These are phyloP conservation scores for Kodamaea kaohsiungensis DNA, from an alignment of 805 yeast genomes.

Conservation along the genomic window DNA sequence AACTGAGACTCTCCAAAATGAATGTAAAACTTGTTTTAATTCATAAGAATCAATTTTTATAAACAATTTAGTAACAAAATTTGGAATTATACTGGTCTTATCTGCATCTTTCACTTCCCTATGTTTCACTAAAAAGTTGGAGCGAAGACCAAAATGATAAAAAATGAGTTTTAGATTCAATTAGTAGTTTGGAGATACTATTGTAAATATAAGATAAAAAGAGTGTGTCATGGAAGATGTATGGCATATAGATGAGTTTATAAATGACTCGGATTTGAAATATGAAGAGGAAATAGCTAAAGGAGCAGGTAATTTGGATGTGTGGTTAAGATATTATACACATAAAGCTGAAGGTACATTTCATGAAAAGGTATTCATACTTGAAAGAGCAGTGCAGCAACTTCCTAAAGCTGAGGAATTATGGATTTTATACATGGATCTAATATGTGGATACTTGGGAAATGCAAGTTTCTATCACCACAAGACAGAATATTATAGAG, in stretches of 20 bases:
- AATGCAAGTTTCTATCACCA: conserved; percentile 28
- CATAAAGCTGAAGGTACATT: conserved; percentile 17
- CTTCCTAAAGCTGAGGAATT: conserved; percentile 50
- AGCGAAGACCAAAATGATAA: not conserved
- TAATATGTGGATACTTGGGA: conserved; percentile 34
- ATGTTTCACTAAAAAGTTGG: too few relatives aligned
- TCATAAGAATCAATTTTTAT: too few relatives aligned
- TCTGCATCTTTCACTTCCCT: too few relatives aligned
- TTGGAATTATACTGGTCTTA: too few relatives aligned
- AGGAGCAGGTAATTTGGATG: conserved; percentile 20
- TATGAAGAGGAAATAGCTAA: conserved; percentile 34
- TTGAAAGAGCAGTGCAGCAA: conserved; percentile 50
- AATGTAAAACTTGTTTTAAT: too few relatives aligned
- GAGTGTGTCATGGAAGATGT: not conserved
- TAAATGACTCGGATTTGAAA: conserved; percentile 24
- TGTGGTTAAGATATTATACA: conserved; percentile 49
- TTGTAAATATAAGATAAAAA: not conserved
- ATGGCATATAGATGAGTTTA: not conserved
- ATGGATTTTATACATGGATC: conserved; percentile 53
- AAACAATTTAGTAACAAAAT: too few relatives aligned
- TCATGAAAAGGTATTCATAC: conserved; percentile 45
- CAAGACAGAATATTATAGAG: conserved; percentile 29
- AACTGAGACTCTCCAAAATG: too few relatives aligned
- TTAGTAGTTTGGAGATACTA: too few relatives aligned
- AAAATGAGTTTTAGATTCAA: not conserved